These are phyloP conservation scores for Candida quercuum DNA, from an alignment of 805 yeast genomes.

Conservation along the genomic window DNA sequence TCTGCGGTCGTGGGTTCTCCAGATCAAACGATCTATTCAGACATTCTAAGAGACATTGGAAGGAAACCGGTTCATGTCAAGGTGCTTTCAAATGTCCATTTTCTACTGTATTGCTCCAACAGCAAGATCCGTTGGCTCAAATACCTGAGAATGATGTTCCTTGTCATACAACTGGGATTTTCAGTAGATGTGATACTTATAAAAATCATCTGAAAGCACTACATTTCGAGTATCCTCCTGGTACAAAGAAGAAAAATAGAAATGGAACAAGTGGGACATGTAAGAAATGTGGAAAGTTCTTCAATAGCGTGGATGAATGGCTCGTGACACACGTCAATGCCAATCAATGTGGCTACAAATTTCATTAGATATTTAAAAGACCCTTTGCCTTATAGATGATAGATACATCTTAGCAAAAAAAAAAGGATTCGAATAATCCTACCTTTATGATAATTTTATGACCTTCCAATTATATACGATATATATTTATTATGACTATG, in stretches of 20 bases:
- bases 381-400: background rate
- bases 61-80: conserved; percentile 61
- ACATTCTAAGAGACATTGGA: conserved; percentile 82
- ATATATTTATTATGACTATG: no score
- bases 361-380: background rate
- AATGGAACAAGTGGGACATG: conserved; percentile 66
- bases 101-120: conserved; percentile 26
- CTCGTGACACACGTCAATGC: conserved; percentile 62
- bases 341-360: conserved; percentile 19
- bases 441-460: no score
- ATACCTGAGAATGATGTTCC: conserved; percentile 7
- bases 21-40: conserved; percentile 82
- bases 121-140: background rate
- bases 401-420: no score
- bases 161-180: conserved; percentile 82
- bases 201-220: conserved; percentile 87
- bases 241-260: conserved; percentile 77
- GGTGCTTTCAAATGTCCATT: conserved; percentile 81
- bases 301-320: conserved; percentile 77
- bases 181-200: conserved; percentile 86
- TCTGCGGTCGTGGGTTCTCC: conserved; percentile 81
- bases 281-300: conserved; percentile 64
- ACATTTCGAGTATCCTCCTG: conserved; percentile 84
- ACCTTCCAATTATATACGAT: no score
- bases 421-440: no score